Conservation (phyloP, 2,329 filamentous ascomycete genomes). For the Colletotrichum orchidophilum region DNA sequence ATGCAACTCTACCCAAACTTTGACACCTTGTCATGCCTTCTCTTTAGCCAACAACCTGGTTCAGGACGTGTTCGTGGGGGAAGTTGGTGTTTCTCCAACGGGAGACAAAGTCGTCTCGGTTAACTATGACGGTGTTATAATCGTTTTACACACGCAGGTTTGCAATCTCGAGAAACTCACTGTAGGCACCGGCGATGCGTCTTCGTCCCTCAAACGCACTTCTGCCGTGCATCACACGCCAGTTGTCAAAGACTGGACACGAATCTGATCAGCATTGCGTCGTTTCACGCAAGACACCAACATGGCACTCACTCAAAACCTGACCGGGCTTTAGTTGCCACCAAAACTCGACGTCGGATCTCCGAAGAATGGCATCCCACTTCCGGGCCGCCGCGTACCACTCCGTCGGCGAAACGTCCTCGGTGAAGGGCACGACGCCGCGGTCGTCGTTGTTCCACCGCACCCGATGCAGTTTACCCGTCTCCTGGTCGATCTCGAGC, state of each 20-base stretch:
- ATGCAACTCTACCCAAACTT: not conserved
- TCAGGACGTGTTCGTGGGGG: slow-evolving; percentile 54
- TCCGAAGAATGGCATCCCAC: slow-evolving; percentile 76
- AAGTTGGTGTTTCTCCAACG: slow-evolving; percentile 79
- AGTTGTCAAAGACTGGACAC: slow-evolving; percentile 89
- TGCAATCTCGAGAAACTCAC: slow-evolving; percentile 63
- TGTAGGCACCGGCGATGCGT: slow-evolving; percentile 90
- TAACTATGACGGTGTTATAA: slow-evolving; percentile 60
- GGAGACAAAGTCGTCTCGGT: slow-evolving; percentile 83
- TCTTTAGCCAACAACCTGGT: slow-evolving; percentile 31
- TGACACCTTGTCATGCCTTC: not conserved
- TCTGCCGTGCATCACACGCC: slow-evolving; percentile 90
- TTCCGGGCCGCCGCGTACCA: slow-evolving; percentile 87
- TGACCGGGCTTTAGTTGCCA: slow-evolving; percentile 83
- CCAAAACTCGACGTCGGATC: slow-evolving; percentile 76
- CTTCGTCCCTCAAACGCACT: slow-evolving; percentile 84
- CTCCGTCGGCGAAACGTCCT: slow-evolving; percentile 54
- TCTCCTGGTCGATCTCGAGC: slow-evolving; percentile 64
- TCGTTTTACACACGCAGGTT: not conserved
- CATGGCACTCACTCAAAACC: slow-evolving; percentile 71
- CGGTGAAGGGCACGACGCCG: slow-evolving; percentile 69
- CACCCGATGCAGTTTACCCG: slow-evolving; percentile 62
- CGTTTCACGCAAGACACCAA: not conserved
- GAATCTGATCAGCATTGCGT: slow-evolving; percentile 32
- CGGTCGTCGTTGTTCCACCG: slow-evolving; percentile 96